Evolutionary conservation across 1,284 basidiomycete genomes (phyloP).

Genomic region (Erythrobasidium hasegawianum): DNA sequence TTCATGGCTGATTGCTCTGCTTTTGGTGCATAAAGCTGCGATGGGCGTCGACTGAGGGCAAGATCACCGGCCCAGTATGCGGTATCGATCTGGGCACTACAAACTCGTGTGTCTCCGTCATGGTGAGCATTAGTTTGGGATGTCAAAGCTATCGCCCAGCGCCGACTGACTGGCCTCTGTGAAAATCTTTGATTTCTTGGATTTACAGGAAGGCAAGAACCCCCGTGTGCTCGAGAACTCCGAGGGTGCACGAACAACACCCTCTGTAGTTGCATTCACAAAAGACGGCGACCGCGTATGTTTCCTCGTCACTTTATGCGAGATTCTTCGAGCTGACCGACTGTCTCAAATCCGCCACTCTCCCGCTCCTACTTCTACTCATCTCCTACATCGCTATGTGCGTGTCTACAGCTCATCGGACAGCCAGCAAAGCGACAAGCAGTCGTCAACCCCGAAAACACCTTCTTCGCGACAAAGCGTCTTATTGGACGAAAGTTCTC

Average conservation of each 20-base stretch:
- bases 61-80: constrained; percentile 36
- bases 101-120: constrained; percentile 34
- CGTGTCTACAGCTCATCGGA: constrained; percentile 72
- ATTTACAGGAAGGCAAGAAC: constrained; percentile 88
- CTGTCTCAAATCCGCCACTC: not conserved
- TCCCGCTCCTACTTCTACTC: not conserved
- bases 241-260: constrained; percentile 95
- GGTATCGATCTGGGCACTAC: constrained; percentile 38
- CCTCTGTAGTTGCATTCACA: constrained; percentile 97
- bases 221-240: constrained; percentile 95
- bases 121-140: constrained; percentile 8
- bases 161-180: constrained; percentile 6
- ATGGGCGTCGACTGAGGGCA: constrained; percentile 31
- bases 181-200: not conserved
- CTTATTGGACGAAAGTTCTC: constrained; percentile 90
- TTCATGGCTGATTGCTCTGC: not conserved
- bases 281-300: constrained; percentile 59
- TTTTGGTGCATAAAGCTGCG: constrained; percentile 10
- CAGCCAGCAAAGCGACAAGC: constrained; percentile 96
- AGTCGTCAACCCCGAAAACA: constrained; percentile 92
- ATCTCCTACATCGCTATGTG: not conserved
- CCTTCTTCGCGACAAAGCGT: constrained; percentile 93
- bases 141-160: no score
- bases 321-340: not conserved
- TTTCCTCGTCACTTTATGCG: not conserved